Conservation (phyloP, 768 basidiomycete genomes). For the Russula sp. region DNA sequence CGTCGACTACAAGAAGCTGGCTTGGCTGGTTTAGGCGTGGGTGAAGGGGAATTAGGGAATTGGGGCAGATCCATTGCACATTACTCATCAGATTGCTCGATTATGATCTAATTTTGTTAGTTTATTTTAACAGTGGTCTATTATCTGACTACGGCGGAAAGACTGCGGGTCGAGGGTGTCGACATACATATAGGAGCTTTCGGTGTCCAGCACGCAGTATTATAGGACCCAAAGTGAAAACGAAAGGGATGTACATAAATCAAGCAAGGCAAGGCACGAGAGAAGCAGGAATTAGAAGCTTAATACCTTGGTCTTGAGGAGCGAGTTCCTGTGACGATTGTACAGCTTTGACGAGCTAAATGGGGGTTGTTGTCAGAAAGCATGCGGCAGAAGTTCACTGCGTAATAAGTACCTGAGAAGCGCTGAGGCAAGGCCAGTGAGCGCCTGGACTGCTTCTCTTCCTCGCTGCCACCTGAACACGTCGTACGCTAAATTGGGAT, state of each 20-base stretch:
- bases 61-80: neutral
- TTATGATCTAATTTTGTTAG: neutral
- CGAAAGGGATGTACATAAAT: slow-evolving; percentile 15
- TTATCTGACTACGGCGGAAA: neutral
- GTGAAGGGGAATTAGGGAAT: neutral
- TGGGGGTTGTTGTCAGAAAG: slow-evolving; percentile 17
- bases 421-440: slow-evolving; percentile 66
- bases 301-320: slow-evolving; percentile 59
- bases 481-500: slow-evolving; percentile 58
- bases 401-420: slow-evolving; percentile 57
- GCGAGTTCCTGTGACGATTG: slow-evolving; percentile 61
- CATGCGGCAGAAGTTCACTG: slow-evolving; percentile 22
- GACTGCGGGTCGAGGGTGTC: neutral
- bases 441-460: slow-evolving; percentile 57
- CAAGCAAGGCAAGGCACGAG: slow-evolving; percentile 17
- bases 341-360: slow-evolving; percentile 69
- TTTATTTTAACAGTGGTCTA: neutral
- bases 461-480: slow-evolving; percentile 68
- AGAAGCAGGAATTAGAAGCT: slow-evolving; percentile 32
- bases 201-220: slow-evolving; percentile 9
- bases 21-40: slow-evolving; percentile 8
- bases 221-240: neutral
- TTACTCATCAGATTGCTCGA: slow-evolving; percentile 1
- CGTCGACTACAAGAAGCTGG: neutral
- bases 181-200: neutral